Evolutionary conservation across 1,139 yeast species (phyloP).

Genomic region (Hemisphaericaspora subhashii): DNA sequence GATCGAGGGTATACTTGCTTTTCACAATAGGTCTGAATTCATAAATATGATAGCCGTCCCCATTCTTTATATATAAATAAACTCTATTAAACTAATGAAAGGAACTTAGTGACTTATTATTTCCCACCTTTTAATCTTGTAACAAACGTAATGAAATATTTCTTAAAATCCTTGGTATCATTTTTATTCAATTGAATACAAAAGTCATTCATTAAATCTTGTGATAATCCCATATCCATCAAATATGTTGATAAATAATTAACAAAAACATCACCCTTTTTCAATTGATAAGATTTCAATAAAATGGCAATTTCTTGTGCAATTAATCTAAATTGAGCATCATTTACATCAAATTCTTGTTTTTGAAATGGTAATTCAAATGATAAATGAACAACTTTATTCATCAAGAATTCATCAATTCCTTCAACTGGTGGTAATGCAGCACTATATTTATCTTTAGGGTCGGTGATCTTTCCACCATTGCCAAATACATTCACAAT

Average conservation of each 20-base stretch:
- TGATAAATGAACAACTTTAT: conserved; percentile 64
- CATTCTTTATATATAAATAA: no score
- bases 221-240: conserved; percentile 61
- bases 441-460: conserved; percentile 52
- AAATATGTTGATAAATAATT: conserved; percentile 54
- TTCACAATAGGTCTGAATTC: no score
- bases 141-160: conserved; percentile 61
- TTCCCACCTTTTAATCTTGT: conserved; percentile 37
- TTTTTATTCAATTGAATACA: conserved; percentile 53
- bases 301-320: conserved; percentile 75
- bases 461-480: conserved; percentile 60
- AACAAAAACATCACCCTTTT: conserved; percentile 41
- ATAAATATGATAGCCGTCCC: no score
- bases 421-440: conserved; percentile 64
- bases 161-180: conserved; percentile 62
- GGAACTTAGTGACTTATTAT: no score
- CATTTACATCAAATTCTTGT: conserved; percentile 62
- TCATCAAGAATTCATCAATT: conserved; percentile 66
- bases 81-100: no score
- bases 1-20: no score
- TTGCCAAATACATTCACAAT: conserved; percentile 63
- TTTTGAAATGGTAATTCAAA: conserved; percentile 82
- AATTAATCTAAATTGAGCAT: conserved; percentile 74
- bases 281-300: conserved; percentile 60
- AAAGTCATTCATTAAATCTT: conserved; percentile 55